Evolutionary conservation across 345 rosid species (phyloP).

Genomic region (Eucalyptus urophylla): DNA sequence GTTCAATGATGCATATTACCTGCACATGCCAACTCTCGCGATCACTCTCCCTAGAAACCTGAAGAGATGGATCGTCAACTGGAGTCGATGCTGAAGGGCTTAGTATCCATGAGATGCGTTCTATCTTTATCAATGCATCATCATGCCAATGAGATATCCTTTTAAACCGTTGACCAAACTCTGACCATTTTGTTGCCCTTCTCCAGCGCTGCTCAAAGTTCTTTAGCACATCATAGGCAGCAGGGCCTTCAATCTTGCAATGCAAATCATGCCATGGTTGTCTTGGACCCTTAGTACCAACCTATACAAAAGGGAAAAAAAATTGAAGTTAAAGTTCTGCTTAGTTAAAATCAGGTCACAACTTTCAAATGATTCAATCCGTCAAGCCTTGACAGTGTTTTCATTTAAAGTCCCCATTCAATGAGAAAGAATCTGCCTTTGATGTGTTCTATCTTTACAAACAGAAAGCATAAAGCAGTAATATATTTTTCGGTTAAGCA

Average conservation of each 20-base stretch:
- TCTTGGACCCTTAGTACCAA: constrained; percentile 62
- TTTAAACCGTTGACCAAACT: constrained; percentile 46
- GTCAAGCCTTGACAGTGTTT: background rate
- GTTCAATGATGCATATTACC: constrained; percentile 13
- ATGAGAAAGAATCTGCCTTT: background rate
- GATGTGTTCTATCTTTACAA: background rate
- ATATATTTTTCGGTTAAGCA: background rate
- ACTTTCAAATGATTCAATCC: background rate
- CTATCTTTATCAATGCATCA: constrained; percentile 69
- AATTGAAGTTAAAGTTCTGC: background rate
- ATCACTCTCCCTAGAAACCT: constrained; percentile 42
- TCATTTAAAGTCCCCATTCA: background rate
- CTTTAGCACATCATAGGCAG: constrained; percentile 76
- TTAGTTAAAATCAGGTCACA: background rate
- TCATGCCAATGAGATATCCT: constrained; percentile 68
- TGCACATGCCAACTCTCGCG: constrained; percentile 75
- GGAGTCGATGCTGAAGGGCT: constrained; percentile 36
- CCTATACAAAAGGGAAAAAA: constrained; percentile 13
- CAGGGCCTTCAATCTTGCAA: constrained; percentile 90
- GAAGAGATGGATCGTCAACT: constrained; percentile 30
- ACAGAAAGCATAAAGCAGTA: background rate
- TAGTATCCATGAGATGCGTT: constrained; percentile 82
- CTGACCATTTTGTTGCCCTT: constrained; percentile 70
- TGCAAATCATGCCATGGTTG: constrained; percentile 92
- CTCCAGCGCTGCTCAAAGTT: constrained; percentile 95